Conservation (phyloP, 2,329 filamentous ascomycete genomes). For the Plenodomus tracheiphilus region DNA sequence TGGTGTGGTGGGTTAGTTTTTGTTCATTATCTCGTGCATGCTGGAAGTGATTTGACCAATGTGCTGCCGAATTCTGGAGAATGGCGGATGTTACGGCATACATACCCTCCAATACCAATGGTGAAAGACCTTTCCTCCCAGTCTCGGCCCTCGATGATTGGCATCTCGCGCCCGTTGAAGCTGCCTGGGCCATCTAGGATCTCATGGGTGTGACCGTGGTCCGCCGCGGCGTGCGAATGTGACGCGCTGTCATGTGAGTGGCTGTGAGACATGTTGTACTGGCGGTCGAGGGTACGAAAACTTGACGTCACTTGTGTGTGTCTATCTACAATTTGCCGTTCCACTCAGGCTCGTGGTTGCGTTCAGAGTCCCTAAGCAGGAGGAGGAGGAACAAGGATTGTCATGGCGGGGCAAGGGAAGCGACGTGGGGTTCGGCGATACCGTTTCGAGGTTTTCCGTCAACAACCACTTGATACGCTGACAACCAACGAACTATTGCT, state of each 20-base stretch:
- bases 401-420: slow-evolving; percentile 26
- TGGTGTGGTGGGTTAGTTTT: slow-evolving; percentile 44
- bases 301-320: background rate
- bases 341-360: background rate
- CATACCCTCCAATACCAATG: slow-evolving; percentile 94
- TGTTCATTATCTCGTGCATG: slow-evolving; percentile 1
- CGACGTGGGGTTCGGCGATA: slow-evolving; percentile 19
- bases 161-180: slow-evolving; percentile 88
- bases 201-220: slow-evolving; percentile 95
- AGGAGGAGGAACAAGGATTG: slow-evolving; percentile 3
- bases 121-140: slow-evolving; percentile 93
- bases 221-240: slow-evolving; percentile 59
- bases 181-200: slow-evolving; percentile 92
- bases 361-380: background rate
- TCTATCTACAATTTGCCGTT: background rate
- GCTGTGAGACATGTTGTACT: slow-evolving; percentile 31
- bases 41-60: too few relatives aligned
- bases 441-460: slow-evolving; percentile 6
- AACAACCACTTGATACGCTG: slow-evolving; percentile 8
- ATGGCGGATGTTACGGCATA: slow-evolving; percentile 5
- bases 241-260: slow-evolving; percentile 47
- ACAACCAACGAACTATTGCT: background rate
- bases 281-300: background rate
- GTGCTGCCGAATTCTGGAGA: too few relatives aligned
- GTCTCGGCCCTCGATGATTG: slow-evolving; percentile 82